Percentiles rank a stretch among this genome's conserved stretches.
These are phyloP conservation scores for Rhizopogon vulgaris DNA, from an alignment of 768 basidiomycete genomes.

Conservation along the genomic window DNA sequence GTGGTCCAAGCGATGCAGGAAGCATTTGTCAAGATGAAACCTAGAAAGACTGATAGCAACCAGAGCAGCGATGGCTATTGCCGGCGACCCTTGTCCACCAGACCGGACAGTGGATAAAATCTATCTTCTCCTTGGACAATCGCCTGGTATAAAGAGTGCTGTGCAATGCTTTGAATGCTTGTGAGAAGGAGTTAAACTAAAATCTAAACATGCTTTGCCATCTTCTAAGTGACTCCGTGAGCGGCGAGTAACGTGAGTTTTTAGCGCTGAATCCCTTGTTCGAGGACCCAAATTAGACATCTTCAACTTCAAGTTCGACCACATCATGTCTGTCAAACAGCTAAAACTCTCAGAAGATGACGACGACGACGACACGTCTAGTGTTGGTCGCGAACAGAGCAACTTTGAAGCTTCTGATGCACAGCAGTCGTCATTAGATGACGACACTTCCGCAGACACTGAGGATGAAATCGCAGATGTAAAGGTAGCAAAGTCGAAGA, in stretches of 20 bases:
- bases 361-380: conserved; percentile 11
- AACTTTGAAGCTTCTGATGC: conserved; percentile 3
- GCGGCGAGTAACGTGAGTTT: not conserved
- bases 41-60: not conserved
- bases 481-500: conserved; percentile 60
- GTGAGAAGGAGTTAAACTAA: not conserved
- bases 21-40: conserved; percentile 19
- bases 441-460: conserved; percentile 34
- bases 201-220: not conserved
- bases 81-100: not conserved
- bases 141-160: not conserved
- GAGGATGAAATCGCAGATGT: conserved; percentile 59
- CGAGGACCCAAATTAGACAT: not conserved
- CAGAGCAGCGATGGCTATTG: not conserved
- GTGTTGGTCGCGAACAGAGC: not conserved
- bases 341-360: conserved; percentile 33
- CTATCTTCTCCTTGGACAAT: not conserved
- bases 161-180: not conserved
- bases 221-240: no score
- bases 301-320: not conserved
- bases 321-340: conserved; percentile 50
- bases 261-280: no score
- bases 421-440: conserved; percentile 6
- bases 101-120: not conserved
- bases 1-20: conserved; percentile 22